Percentiles rank a stretch among this genome's conserved stretches.
Evolutionary conservation across 2,329 filamentous ascomycete species (phyloP).

Genomic region (Cladophialophora bantiana): DNA sequence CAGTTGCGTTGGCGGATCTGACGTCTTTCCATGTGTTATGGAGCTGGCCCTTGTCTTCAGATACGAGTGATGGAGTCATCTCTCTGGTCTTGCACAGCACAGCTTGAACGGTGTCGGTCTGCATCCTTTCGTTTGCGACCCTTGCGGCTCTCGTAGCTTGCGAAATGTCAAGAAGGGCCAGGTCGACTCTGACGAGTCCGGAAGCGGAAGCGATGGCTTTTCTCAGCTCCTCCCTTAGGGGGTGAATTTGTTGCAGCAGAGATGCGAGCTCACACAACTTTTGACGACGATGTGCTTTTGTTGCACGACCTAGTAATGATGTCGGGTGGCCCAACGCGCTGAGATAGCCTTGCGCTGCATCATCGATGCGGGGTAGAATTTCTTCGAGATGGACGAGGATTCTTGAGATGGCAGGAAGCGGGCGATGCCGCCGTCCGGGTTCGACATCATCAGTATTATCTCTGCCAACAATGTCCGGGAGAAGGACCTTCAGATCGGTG

Average conservation of each 20-base stretch:
- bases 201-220: background rate
- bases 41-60: background rate
- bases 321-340: background rate
- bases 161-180: background rate
- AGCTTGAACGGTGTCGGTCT: background rate
- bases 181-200: background rate
- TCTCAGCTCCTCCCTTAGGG: background rate
- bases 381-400: background rate
- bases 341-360: background rate
- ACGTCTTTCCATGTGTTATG: background rate
- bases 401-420: background rate
- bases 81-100: background rate
- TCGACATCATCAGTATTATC: background rate
- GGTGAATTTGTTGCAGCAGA: background rate
- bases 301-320: background rate
- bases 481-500: background rate
- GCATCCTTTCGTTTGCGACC: background rate
- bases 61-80: background rate
- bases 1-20: background rate
- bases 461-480: background rate
- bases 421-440: background rate
- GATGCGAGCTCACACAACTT: background rate
- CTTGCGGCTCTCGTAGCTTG: background rate
- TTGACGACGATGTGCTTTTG: background rate
- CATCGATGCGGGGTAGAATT: background rate